Percentiles rank a stretch among this genome's conserved stretches.
Conservation (phyloP, 495 filamentous ascomycete genomes). For the Aspergillus incahuasiensis region DNA sequence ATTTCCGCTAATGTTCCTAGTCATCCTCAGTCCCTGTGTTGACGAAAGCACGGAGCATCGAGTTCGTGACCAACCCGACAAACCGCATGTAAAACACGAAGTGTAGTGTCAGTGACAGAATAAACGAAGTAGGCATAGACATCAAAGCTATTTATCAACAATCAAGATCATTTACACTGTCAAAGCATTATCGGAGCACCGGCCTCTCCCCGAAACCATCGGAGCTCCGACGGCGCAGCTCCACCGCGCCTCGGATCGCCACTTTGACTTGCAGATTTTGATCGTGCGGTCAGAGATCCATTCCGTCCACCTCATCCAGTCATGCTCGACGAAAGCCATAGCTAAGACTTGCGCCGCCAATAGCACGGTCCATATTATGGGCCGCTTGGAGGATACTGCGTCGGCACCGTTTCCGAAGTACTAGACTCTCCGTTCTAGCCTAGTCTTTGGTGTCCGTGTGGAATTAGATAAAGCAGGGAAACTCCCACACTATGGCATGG, state of each 20-base stretch:
- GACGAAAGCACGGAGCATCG: too few species aligned
- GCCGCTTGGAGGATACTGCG: background rate
- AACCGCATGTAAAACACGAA: too few species aligned
- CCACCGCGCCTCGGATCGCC: background rate
- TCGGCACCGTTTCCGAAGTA: background rate
- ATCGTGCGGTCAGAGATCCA: background rate
- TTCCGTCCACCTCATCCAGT: constrained; percentile 3
- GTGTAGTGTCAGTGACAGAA: too few species aligned
- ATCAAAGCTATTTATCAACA: too few species aligned
- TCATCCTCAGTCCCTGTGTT: too few species aligned
- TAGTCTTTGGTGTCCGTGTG: background rate
- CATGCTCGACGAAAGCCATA: background rate
- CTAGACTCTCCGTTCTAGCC: background rate
- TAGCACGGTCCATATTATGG: background rate
- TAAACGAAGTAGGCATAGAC: too few species aligned
- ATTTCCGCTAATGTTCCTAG: too few species aligned
- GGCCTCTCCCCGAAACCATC: background rate
- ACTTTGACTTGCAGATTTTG: background rate
- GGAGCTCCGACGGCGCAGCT: background rate
- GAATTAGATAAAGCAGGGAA: background rate
- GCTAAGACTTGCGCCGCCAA: constrained; percentile 1
- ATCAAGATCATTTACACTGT: background rate
- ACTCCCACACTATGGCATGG: background rate
- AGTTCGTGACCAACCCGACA: too few species aligned
- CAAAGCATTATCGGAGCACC: background rate